phyloP scores from a whole-genome alignment of 257 asterid genomes.

The Solanum lycopersicoides region DNA sequence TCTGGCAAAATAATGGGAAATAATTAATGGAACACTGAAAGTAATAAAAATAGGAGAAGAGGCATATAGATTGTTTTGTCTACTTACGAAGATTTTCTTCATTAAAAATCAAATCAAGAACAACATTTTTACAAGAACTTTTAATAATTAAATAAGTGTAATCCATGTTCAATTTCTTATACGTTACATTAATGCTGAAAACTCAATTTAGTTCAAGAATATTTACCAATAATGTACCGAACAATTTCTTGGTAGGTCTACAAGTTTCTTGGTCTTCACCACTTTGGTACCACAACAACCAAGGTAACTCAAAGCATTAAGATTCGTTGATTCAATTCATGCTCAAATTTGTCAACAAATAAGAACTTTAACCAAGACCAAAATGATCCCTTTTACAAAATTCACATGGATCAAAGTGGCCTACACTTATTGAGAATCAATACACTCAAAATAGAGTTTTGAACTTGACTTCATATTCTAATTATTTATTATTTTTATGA shows the following conservation, averaged over 20 bases:
- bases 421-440: not conserved
- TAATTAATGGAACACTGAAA: not conserved
- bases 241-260: not conserved
- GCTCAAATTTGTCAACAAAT: not conserved
- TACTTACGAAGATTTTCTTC: not conserved
- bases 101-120: not conserved
- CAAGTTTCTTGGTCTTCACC: not conserved
- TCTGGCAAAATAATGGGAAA: constrained; percentile 29
- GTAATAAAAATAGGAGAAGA: not conserved
- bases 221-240: not conserved
- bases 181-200: not conserved
- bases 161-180: not conserved
- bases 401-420: not conserved
- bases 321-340: not conserved
- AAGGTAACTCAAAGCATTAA: not conserved
- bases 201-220: not conserved
- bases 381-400: not conserved
- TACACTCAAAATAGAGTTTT: not conserved
- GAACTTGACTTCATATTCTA: not conserved
- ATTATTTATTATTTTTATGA: no score
- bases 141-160: not conserved
- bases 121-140: not conserved
- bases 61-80: not conserved
- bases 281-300: not conserved
- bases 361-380: not conserved